phyloP scores from a whole-genome alignment of 2,329 filamentous ascomycete genomes.

The Pseudocercospora musae region DNA sequence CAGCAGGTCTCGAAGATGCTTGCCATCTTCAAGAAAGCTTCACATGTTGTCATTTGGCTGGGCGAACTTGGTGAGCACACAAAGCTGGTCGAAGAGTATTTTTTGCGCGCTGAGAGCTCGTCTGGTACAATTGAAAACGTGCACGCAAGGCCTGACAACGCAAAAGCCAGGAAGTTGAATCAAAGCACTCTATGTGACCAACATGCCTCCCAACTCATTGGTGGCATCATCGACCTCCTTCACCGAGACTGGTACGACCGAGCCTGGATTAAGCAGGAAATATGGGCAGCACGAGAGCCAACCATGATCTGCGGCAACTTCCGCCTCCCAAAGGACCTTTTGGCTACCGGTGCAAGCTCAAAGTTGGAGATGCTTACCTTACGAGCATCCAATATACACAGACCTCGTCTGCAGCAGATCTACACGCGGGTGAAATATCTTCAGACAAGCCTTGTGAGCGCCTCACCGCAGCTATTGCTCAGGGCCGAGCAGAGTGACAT shows the following conservation, averaged over 20 bases:
- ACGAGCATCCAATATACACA: background rate
- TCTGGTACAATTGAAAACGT: background rate
- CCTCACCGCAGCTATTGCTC: background rate
- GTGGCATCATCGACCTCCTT: background rate
- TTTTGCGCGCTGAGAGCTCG: background rate
- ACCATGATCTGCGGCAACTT: background rate
- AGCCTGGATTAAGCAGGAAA: background rate
- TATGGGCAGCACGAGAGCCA: background rate
- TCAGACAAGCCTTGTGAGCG: background rate
- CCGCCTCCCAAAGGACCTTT: background rate
- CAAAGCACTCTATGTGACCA: background rate
- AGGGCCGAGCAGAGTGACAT: background rate
- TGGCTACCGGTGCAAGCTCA: background rate
- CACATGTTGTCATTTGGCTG: background rate
- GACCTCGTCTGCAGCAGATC: background rate
- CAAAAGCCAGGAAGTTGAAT: background rate
- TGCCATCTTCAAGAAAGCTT: background rate
- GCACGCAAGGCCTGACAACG: background rate
- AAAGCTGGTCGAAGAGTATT: background rate
- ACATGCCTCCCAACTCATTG: background rate
- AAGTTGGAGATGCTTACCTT: background rate
- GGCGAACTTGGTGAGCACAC: background rate
- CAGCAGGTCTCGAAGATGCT: background rate
- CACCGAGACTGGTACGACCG: background rate
- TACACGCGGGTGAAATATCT: background rate